These are phyloP conservation scores for Persicaria tinctoria DNA, from an alignment of 148 eudicot genomes.

Conservation along the genomic window DNA sequence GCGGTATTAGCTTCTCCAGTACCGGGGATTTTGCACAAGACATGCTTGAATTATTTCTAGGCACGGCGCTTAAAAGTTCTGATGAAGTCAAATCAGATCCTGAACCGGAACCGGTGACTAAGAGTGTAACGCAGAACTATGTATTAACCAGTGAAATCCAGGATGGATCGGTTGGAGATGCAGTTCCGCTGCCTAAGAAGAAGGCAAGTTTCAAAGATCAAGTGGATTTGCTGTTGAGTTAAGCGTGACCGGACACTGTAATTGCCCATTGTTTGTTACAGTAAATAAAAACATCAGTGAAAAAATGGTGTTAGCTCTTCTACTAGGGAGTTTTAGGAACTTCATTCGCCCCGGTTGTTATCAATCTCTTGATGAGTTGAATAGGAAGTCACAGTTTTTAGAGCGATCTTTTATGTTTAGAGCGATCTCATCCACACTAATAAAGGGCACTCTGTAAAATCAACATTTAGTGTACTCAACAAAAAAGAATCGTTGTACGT, in stretches of 20 bases:
- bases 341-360: no score
- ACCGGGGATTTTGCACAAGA: conserved; percentile 48
- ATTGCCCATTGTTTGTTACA: no score
- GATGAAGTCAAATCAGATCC: conserved; percentile 21
- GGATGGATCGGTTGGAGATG: conserved; percentile 19
- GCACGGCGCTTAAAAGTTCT: conserved; percentile 40
- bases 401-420: no score
- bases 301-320: no score
- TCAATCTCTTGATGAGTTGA: no score
- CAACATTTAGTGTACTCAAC: no score
- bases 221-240: conserved; percentile 41
- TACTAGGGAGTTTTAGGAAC: no score
- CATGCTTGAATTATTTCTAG: conserved; percentile 63
- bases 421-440: no score
- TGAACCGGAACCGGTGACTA: conserved; percentile 23
- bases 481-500: no score
- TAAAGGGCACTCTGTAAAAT: no score
- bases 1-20: conserved; percentile 14
- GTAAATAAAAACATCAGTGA: no score
- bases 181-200: conserved; percentile 35
- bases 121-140: not conserved
- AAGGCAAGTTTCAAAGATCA: conserved; percentile 55
- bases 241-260: conserved; percentile 8
- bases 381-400: no score
- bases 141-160: conserved; percentile 14